Evolutionary conservation across 1,284 basidiomycete genomes (phyloP), one percentile per base, ranked within the genome.

Genomic region (Cutaneotrichosporon sp.): DNA sequence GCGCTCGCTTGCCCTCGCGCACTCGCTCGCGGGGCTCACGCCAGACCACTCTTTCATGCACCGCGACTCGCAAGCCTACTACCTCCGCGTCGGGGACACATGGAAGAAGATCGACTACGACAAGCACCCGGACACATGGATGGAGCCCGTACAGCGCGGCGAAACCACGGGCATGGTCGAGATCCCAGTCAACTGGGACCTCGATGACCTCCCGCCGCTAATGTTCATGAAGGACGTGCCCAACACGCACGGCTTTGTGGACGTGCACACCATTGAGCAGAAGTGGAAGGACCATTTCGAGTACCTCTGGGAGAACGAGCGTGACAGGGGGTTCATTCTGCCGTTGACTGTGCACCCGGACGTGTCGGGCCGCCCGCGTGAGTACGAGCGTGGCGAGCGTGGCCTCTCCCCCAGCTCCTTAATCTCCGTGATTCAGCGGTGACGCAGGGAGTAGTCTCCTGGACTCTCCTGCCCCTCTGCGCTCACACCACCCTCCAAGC

Each of bases 51-150:
- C 83, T 3, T 81, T 80, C 63, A 65, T 65, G 56, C 60, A 64
- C 39, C 65, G 59, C 63, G 85, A 85, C 63, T 84, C 80, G 44
- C 81, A 86, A 64, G 80, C 83, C n/a, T 87, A 82, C 67, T 87
- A 84, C 67, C 74, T 87, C 37, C 79, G 85, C 38, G 82, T 84
- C 55, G 77, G 82, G 53, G 86, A 89, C 62, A 73, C 73, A 4
- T 88, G 87, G 86, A 84, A 81, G 33, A 86, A 86, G 67, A 87
- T 88, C 56, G 78, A 87, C 66, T 87, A 87, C 68, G 65, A 71
- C 4, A 76, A 79, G 18, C 69, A 79, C 26, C 85, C 87, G 3
- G 69, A 79, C 56, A 78, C 77, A 0, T 89, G 86, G 87, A 89
- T 88, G 87, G 81, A 84, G 64, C 86, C 87, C 0, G 77, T 88